Evolutionary conservation across 257 asterid species (phyloP).

Genomic region (Solanum piurae): DNA sequence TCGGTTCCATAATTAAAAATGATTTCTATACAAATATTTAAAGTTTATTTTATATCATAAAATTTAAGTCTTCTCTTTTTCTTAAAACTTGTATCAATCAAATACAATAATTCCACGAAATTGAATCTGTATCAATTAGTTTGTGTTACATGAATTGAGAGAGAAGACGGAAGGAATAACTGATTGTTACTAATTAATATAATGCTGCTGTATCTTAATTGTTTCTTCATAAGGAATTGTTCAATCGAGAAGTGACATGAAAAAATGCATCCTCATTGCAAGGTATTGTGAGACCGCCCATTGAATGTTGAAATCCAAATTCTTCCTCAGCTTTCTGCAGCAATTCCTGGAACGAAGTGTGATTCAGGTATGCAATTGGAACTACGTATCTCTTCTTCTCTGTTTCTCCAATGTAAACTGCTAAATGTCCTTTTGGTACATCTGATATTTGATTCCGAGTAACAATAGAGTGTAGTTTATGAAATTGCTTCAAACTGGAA

Average conservation of each 20-base stretch:
- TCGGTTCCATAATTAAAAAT: too few relatives aligned
- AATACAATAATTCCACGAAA: too few relatives aligned
- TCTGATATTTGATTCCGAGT: background rate
- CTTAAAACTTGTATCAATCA: too few relatives aligned
- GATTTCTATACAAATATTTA: too few relatives aligned
- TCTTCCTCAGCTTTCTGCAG: background rate
- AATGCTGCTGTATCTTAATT: background rate
- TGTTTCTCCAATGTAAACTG: background rate
- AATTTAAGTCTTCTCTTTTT: too few relatives aligned
- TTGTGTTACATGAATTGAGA: background rate
- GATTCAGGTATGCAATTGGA: constrained; percentile 3
- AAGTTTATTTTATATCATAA: too few relatives aligned
- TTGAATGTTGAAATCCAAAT: constrained; percentile 3
- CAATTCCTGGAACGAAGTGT: background rate
- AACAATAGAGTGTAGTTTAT: constrained; percentile 9
- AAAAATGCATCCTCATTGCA: background rate
- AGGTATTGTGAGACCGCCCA: constrained; percentile 6
- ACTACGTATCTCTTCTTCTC: background rate
- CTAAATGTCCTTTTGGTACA: constrained; percentile 6
- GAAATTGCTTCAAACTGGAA: constrained; percentile 6
- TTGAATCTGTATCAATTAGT: background rate
- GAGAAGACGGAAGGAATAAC: too few relatives aligned
- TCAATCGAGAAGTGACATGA: constrained; percentile 3
- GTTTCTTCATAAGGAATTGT: too few relatives aligned
- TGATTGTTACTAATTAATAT: background rate